These are phyloP conservation scores for Buddleja alternifolia DNA, from an alignment of 257 asterid species.

Conservation along the genomic window DNA sequence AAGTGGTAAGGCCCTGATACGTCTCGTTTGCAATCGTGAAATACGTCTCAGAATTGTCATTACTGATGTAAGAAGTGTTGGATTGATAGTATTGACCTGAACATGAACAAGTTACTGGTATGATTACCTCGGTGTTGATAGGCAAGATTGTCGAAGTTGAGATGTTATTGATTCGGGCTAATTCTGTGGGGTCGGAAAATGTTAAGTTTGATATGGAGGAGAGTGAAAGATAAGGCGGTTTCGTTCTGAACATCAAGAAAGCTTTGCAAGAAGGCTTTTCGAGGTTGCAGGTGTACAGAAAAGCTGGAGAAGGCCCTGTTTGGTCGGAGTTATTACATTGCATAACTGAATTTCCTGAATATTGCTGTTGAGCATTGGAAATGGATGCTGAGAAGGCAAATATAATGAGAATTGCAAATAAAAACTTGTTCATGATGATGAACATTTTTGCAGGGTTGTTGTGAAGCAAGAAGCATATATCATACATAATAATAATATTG, in stretches of 20 bases:
- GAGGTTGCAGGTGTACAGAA: slow-evolving; percentile 57
- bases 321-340: slow-evolving; percentile 41
- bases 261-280: slow-evolving; percentile 46
- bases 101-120: slow-evolving; percentile 65
- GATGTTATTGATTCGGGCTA: slow-evolving; percentile 52
- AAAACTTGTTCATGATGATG: slow-evolving; percentile 30
- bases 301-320: slow-evolving; percentile 44
- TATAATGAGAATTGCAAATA: slow-evolving; percentile 22
- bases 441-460: slow-evolving; percentile 13
- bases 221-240: slow-evolving; percentile 39
- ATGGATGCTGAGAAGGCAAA: slow-evolving; percentile 25
- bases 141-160: slow-evolving; percentile 38
- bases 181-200: slow-evolving; percentile 40
- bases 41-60: slow-evolving; percentile 34
- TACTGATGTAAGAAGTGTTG: slow-evolving; percentile 45
- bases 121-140: slow-evolving; percentile 43
- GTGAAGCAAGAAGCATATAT: not conserved
- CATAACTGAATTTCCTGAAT: slow-evolving; percentile 43
- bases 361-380: slow-evolving; percentile 49
- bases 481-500: no score
- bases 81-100: slow-evolving; percentile 63
- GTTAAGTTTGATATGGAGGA: slow-evolving; percentile 57
- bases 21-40: slow-evolving; percentile 48
- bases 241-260: slow-evolving; percentile 53
- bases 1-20: slow-evolving; percentile 61